These are phyloP conservation scores for Termitomyces sp. DNA, from an alignment of 768 basidiomycete genomes.

Conservation along the genomic window DNA sequence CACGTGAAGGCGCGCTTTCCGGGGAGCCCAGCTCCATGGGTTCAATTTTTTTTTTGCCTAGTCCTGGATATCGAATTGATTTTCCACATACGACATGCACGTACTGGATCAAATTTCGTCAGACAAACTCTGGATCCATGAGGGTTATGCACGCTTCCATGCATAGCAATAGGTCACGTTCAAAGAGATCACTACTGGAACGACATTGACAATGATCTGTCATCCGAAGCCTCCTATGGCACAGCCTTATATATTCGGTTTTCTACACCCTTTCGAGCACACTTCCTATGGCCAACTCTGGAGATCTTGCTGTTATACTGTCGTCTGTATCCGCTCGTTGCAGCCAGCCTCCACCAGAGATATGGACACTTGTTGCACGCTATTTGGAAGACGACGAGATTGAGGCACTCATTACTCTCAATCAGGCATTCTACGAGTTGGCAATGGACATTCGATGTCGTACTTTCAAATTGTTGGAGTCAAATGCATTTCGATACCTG, in stretches of 20 bases:
- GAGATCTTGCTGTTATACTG: not conserved
- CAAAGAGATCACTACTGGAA: not conserved
- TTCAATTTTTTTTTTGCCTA: too few relatives aligned
- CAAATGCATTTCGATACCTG: constrained; percentile 19
- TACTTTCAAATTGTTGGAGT: constrained; percentile 24
- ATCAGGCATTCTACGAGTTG: constrained; percentile 22
- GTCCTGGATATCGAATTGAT: not conserved
- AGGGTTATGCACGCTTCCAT: not conserved
- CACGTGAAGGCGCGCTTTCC: not conserved
- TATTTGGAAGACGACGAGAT: constrained; percentile 18
- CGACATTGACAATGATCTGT: too few relatives aligned
- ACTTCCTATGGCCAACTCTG: not conserved
- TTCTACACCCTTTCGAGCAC: not conserved
- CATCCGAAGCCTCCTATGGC: not conserved
- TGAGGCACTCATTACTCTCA: constrained; percentile 17
- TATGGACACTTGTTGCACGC: constrained; percentile 24
- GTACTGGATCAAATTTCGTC: not conserved
- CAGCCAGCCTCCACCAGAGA: constrained; percentile 18
- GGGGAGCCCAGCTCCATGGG: not conserved
- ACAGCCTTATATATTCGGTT: not conserved
- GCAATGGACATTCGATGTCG: constrained; percentile 26
- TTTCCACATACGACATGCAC: not conserved
- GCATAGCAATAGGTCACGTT: not conserved
- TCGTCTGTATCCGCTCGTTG: not conserved
- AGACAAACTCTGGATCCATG: not conserved